Percentiles rank a stretch among this genome's conserved stretches.
phyloP scores from a whole-genome alignment of 192 early-diverging fungal genomes.

The Coemansia sp. region DNA sequence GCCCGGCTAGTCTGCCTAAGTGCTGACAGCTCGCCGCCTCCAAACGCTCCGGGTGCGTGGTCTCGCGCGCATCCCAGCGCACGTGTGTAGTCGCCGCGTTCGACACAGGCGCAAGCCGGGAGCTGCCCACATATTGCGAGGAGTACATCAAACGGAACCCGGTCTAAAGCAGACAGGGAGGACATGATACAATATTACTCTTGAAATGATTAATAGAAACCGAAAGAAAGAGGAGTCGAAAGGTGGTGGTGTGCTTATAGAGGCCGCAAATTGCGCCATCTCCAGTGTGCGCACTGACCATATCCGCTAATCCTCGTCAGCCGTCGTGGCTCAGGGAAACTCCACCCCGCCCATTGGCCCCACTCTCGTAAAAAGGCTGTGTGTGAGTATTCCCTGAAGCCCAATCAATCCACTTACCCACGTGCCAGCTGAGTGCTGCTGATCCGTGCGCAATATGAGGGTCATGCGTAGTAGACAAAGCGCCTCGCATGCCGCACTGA shows the following conservation, averaged over 20 bases:
- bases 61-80: constrained; percentile 31
- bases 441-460: background rate
- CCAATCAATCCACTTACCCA: background rate
- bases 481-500: background rate
- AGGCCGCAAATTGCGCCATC: background rate
- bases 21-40: constrained; percentile 20
- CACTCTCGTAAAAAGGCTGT: background rate
- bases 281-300: background rate
- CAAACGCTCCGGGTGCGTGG: constrained; percentile 47
- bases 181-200: background rate
- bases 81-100: constrained; percentile 15
- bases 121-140: constrained; percentile 40
- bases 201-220: background rate
- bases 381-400: background rate
- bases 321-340: background rate
- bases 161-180: background rate
- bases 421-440: background rate
- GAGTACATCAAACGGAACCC: constrained; percentile 43
- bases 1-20: constrained; percentile 44
- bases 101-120: constrained; percentile 26
- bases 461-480: background rate
- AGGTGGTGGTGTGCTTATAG: background rate
- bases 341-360: background rate
- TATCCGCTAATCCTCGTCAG: background rate
- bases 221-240: no score